These are phyloP conservation scores for Corchorus olitorius DNA, from an alignment of 345 rosid species.

Conservation along the genomic window DNA sequence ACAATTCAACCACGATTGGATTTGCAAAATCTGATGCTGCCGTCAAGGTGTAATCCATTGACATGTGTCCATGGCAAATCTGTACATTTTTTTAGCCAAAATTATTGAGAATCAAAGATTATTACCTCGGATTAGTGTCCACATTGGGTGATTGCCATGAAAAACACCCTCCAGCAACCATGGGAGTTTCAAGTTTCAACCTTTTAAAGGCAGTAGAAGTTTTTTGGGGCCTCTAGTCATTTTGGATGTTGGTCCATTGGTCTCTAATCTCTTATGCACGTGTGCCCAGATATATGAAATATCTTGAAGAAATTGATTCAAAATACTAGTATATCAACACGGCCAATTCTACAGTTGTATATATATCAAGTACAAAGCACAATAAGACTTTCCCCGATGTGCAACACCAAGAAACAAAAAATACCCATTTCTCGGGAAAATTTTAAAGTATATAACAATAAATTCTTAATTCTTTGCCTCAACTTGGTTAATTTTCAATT, in stretches of 20 bases:
- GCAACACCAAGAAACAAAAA: slow-evolving; percentile 3
- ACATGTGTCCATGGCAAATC: slow-evolving; percentile 26
- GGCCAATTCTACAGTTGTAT: slow-evolving; percentile 1
- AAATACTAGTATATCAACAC: not conserved
- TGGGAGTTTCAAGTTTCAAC: not conserved
- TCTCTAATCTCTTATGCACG: not conserved
- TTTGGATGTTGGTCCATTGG: not conserved
- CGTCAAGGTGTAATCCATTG: slow-evolving; percentile 3
- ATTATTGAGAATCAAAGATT: slow-evolving; percentile 24
- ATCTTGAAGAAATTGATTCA: not conserved
- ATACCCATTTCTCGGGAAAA: not conserved
- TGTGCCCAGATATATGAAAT: not conserved
- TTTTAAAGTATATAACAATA: not conserved
- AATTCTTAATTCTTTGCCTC: not conserved
- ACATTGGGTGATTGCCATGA: no score
- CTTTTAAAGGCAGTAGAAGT: not conserved
- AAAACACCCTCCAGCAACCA: no score
- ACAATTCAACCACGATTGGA: no score
- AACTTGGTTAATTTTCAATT: not conserved
- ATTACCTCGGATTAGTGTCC: not conserved
- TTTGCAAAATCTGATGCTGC: slow-evolving; percentile 26
- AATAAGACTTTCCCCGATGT: not conserved
- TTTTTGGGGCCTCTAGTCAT: not conserved
- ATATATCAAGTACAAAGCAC: no score
- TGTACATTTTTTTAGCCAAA: not conserved